These are phyloP conservation scores for Claviceps africana DNA, from an alignment of 2,329 filamentous ascomycete genomes.

Conservation along the genomic window DNA sequence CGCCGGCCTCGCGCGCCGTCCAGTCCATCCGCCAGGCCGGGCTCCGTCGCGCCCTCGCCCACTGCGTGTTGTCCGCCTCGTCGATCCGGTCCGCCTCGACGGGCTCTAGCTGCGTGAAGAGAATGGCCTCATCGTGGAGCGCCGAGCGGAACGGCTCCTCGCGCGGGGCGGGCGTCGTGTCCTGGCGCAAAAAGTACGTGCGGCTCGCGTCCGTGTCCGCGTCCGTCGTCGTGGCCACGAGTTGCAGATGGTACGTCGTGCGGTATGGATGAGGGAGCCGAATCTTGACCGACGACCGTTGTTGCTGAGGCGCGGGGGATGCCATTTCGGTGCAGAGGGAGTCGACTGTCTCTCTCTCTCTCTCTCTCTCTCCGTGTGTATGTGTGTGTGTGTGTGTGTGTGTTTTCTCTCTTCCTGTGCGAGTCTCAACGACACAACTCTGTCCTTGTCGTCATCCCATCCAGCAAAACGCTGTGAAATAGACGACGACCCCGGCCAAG, in stretches of 20 bases:
- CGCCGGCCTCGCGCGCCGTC: background rate
- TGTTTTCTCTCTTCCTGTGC: no score
- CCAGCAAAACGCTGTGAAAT: no score
- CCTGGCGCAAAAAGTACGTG: slow-evolving; percentile 12
- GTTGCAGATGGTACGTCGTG: slow-evolving; percentile 13
- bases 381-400: no score
- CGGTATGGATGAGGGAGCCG: slow-evolving; percentile 10
- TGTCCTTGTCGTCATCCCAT: no score
- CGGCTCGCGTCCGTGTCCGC: background rate
- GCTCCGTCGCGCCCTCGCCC: slow-evolving; percentile 3
- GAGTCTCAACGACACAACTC: no score
- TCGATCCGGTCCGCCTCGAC: background rate
- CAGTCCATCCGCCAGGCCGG: background rate
- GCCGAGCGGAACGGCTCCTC: slow-evolving; percentile 10
- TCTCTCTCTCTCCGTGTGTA: background rate
- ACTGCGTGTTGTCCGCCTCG: slow-evolving; percentile 1
- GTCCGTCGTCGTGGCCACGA: slow-evolving; percentile 5
- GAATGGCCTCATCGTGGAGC: background rate
- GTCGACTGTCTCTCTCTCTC: background rate
- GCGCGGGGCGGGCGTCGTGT: slow-evolving; percentile 6
- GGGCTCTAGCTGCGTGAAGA: background rate
- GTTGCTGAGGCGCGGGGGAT: background rate
- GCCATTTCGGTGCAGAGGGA: background rate
- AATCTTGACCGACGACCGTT: background rate
- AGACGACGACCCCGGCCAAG: no score